Percentiles rank a stretch among this genome's conserved stretches.
phyloP scores from a whole-genome alignment of 352 stramenopile genomes.

The Phytophthora europaea region DNA sequence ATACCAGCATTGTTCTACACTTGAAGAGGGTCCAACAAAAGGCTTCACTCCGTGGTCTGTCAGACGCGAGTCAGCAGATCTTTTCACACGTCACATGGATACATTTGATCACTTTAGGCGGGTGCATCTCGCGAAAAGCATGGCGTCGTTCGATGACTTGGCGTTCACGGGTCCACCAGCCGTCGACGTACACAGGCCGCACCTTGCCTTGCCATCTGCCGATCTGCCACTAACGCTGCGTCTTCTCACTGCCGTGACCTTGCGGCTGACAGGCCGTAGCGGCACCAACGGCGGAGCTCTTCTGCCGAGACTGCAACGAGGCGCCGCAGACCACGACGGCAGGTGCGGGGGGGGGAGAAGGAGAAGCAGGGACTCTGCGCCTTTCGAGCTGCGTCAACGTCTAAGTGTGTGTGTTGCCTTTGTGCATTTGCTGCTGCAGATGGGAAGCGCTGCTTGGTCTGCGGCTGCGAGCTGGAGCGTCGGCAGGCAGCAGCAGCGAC shows the following conservation, averaged over 20 bases:
- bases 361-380: not conserved
- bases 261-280: not conserved
- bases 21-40: too few species aligned
- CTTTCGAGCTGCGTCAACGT: not conserved
- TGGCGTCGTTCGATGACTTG: slow-evolving; percentile 82
- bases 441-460: slow-evolving; percentile 72
- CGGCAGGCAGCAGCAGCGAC: slow-evolving; percentile 11
- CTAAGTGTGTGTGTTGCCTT: too few species aligned
- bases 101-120: slow-evolving; percentile 6
- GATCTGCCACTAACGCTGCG: not conserved
- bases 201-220: not conserved
- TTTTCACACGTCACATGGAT: too few species aligned
- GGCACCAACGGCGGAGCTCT: slow-evolving; percentile 36
- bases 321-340: slow-evolving; percentile 55
- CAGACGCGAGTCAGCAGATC: too few species aligned
- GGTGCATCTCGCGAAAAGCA: slow-evolving; percentile 25
- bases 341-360: slow-evolving; percentile 32
- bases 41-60: too few species aligned
- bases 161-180: slow-evolving; percentile 53
- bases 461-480: slow-evolving; percentile 63
- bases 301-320: slow-evolving; percentile 78
- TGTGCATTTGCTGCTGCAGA: slow-evolving; percentile 37
- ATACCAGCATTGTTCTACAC: too few species aligned
- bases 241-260: not conserved
- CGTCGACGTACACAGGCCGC: slow-evolving; percentile 19